Evolutionary conservation across 805 yeast species (phyloP).

Genomic region (Yamadazyma ubonensis): DNA sequence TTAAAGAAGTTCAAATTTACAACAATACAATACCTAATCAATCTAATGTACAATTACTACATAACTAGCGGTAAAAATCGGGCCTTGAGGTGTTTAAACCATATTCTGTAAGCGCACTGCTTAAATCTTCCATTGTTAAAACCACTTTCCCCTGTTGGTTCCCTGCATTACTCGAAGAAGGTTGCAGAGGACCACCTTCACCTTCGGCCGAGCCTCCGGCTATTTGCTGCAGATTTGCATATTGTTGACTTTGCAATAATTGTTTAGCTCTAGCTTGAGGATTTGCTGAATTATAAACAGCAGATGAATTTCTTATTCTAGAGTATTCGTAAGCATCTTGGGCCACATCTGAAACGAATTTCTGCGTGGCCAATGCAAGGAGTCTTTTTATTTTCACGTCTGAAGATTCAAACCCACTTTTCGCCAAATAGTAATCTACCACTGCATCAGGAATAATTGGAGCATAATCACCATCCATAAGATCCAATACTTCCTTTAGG

Average conservation of each 20-base stretch:
- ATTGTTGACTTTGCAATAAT: constrained; percentile 63
- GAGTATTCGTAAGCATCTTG: constrained; percentile 96
- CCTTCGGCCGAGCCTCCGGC: constrained; percentile 33
- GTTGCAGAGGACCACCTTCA: constrained; percentile 38
- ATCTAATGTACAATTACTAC: constrained; percentile 8
- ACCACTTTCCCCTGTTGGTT: constrained; percentile 74
- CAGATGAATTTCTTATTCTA: constrained; percentile 81
- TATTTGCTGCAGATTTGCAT: constrained; percentile 38
- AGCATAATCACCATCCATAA: constrained; percentile 87
- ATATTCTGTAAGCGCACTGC: constrained; percentile 90
- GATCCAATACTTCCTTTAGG: constrained; percentile 74
- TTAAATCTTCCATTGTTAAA: constrained; percentile 87
- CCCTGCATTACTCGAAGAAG: constrained; percentile 43
- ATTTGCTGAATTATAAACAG: constrained; percentile 81
- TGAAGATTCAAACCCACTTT: constrained; percentile 79
- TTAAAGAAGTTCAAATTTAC: not conserved
- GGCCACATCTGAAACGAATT: constrained; percentile 90
- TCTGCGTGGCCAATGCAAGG: constrained; percentile 93
- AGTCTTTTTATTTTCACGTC: constrained; percentile 75
- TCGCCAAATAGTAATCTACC: constrained; percentile 84
- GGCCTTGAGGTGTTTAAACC: constrained; percentile 89
- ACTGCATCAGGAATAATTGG: constrained; percentile 97
- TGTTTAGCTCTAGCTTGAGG: constrained; percentile 86
- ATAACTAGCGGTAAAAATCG: constrained; percentile 76
- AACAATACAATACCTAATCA: not conserved